Conservation (phyloP, 2,329 filamentous ascomycete genomes). For the Aspergillus unguis region DNA sequence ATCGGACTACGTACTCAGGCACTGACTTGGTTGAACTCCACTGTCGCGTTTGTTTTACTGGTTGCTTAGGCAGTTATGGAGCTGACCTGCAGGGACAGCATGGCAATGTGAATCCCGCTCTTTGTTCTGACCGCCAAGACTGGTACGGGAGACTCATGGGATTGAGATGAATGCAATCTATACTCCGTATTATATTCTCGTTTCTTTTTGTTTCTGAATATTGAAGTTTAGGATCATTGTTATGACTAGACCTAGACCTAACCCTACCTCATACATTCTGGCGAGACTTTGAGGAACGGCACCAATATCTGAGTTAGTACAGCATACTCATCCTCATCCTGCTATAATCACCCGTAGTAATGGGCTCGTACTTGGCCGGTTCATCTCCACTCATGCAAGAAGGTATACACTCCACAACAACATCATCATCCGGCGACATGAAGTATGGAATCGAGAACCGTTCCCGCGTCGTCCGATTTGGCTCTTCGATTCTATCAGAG, state of each 20-base stretch:
- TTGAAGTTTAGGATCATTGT: too few species aligned
- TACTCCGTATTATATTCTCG: too few species aligned
- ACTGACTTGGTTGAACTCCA: background rate
- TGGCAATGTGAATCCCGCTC: conserved; percentile 1
- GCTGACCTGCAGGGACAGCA: conserved; percentile 6
- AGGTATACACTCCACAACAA: conserved; percentile 52
- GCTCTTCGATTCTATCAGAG: conserved; percentile 37
- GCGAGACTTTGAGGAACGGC: too few species aligned
- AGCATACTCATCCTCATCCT: conserved; percentile 31
- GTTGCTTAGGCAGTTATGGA: background rate
- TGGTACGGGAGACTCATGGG: conserved; percentile 24
- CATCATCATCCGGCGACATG: conserved; percentile 49
- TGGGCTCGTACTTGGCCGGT: conserved; percentile 53
- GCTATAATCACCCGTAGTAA: conserved; percentile 40
- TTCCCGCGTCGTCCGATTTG: conserved; percentile 45
- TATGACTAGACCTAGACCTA: too few species aligned
- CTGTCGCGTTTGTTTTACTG: conserved; percentile 1
- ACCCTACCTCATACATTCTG: too few species aligned
- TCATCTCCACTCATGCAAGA: conserved; percentile 44
- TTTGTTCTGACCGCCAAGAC: background rate
- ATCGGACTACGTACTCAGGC: background rate
- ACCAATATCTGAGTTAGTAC: conserved; percentile 11
- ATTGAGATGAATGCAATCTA: too few species aligned
- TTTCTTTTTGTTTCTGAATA: too few species aligned
- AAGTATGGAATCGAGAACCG: conserved; percentile 63